Percentiles rank a stretch among this genome's conserved stretches.
phyloP scores from a whole-genome alignment of 169 alveolate species.

The Plasmodium fragile region DNA sequence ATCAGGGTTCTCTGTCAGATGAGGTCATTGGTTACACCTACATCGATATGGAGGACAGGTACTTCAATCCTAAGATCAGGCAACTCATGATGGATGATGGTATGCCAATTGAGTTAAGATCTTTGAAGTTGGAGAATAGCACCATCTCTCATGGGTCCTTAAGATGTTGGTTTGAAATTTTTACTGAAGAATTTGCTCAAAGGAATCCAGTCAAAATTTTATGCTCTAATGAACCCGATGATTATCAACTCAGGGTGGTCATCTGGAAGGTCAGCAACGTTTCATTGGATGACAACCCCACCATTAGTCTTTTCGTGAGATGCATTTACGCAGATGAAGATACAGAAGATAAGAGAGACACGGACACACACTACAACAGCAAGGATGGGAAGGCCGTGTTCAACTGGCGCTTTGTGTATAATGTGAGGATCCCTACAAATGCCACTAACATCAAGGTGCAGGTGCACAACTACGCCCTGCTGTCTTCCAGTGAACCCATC shows the following conservation, averaged over 20 bases:
- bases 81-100: conserved; percentile 86
- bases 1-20: conserved; percentile 89
- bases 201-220: conserved; percentile 87
- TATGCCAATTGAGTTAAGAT: conserved; percentile 88
- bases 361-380: conserved; percentile 93
- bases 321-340: conserved; percentile 88
- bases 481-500: conserved; percentile 86
- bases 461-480: conserved; percentile 82
- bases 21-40: conserved; percentile 91
- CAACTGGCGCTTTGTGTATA: conserved; percentile 92
- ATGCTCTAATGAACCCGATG: conserved; percentile 90
- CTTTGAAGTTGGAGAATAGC: conserved; percentile 84
- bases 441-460: conserved; percentile 89
- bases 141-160: conserved; percentile 91
- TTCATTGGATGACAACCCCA: conserved; percentile 88
- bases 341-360: conserved; percentile 82
- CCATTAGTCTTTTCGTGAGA: conserved; percentile 90
- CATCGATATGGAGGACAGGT: conserved; percentile 92
- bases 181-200: conserved; percentile 88
- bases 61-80: conserved; percentile 86
- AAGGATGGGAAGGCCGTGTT: conserved; percentile 91
- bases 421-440: conserved; percentile 90
- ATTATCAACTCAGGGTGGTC: conserved; percentile 90
- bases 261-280: conserved; percentile 91
- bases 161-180: conserved; percentile 91